These are phyloP conservation scores for Salisapilia sapeloensis DNA, from an alignment of 352 stramenopile genomes.

Conservation along the genomic window DNA sequence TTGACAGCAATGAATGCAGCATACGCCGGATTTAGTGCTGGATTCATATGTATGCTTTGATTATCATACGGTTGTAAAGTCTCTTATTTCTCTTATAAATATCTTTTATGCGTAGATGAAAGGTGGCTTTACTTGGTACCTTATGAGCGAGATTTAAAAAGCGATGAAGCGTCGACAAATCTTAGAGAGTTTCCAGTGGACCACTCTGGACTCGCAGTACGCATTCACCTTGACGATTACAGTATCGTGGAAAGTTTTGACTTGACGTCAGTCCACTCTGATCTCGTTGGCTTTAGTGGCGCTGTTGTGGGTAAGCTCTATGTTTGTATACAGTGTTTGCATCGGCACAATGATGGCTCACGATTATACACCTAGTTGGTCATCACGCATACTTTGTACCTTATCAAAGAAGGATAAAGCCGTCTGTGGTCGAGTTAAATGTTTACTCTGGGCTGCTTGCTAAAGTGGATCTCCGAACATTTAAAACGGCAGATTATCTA, in stretches of 20 bases:
- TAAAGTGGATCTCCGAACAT: slow-evolving; percentile 43
- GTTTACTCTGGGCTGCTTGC: slow-evolving; percentile 46
- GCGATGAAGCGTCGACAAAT: slow-evolving; percentile 36
- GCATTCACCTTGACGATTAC: slow-evolving; percentile 36
- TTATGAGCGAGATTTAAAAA: slow-evolving; percentile 15
- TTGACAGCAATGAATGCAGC: slow-evolving; percentile 21
- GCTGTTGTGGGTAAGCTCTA: slow-evolving; percentile 18
- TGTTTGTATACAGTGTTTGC: too few species aligned
- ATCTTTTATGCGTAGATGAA: slow-evolving; percentile 14
- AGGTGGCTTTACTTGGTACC: slow-evolving; percentile 45
- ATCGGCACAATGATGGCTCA: too few species aligned
- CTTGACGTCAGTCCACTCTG: slow-evolving; percentile 17
- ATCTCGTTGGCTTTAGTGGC: slow-evolving; percentile 51
- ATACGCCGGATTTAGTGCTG: slow-evolving; percentile 48
- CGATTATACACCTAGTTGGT: slow-evolving; percentile 14
- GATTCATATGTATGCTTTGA: slow-evolving; percentile 28
- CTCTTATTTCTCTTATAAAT: neutral
- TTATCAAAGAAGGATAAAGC: slow-evolving; percentile 28
- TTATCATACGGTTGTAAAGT: neutral
- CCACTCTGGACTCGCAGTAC: slow-evolving; percentile 41
- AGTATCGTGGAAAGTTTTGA: slow-evolving; percentile 22
- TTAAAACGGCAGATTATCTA: slow-evolving; percentile 23
- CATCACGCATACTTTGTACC: slow-evolving; percentile 64
- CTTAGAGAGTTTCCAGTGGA: slow-evolving; percentile 51
- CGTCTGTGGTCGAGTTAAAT: slow-evolving; percentile 15